Conservation (phyloP, 495 filamentous ascomycete genomes). For the Corynascus novoguineensis region DNA sequence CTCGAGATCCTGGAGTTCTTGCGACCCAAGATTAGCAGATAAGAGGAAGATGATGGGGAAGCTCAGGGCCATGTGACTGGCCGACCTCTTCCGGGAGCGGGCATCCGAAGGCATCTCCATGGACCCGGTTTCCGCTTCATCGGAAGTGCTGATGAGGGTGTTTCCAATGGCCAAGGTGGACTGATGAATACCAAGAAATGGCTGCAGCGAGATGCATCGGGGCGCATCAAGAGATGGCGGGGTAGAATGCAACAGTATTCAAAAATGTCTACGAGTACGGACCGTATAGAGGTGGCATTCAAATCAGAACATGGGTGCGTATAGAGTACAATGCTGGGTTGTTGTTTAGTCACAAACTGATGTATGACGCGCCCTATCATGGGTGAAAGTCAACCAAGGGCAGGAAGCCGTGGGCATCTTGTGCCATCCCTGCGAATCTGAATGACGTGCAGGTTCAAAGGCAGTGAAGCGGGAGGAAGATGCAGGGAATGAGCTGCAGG, state of each 20-base stretch:
- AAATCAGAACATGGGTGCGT: too few species aligned
- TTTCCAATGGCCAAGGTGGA: not conserved
- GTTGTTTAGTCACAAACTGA: too few species aligned
- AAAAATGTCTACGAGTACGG: too few species aligned
- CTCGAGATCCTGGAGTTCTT: constrained; percentile 58
- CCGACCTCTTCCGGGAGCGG: not conserved
- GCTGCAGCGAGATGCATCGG: not conserved
- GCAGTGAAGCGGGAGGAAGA: too few species aligned
- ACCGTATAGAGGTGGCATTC: too few species aligned
- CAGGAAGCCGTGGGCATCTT: too few species aligned
- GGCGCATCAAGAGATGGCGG: not conserved
- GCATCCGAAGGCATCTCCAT: not conserved
- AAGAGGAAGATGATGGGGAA: constrained; percentile 74
- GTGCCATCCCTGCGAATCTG: too few species aligned
- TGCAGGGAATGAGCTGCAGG: too few species aligned
- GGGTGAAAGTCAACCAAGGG: too few species aligned
- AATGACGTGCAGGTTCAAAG: too few species aligned
- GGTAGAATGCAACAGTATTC: not conserved
- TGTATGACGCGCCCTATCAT: too few species aligned
- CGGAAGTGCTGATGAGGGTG: not conserved
- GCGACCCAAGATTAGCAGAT: constrained; percentile 57
- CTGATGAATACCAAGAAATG: not conserved
- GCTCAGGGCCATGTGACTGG: constrained; percentile 21
- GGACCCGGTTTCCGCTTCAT: not conserved
- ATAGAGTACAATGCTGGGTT: too few species aligned